phyloP scores from a whole-genome alignment of 805 yeast genomes.

The Cyberlindnera lachancei region DNA sequence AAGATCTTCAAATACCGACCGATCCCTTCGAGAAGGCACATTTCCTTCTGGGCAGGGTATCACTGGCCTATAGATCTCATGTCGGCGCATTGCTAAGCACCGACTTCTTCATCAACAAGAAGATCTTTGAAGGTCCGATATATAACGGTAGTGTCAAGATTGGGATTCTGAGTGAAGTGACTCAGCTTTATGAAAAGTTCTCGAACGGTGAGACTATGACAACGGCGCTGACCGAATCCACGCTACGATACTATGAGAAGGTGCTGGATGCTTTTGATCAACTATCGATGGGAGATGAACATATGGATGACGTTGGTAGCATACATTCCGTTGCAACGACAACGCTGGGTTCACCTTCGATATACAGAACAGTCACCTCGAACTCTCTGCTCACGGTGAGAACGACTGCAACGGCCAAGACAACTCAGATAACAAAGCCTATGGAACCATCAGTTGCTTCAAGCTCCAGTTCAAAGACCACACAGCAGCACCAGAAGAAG shows the following conservation, averaged over 20 bases:
- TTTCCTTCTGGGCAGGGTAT: slow-evolving; percentile 9
- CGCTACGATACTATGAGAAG: slow-evolving; percentile 17
- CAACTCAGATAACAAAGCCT: too few species aligned
- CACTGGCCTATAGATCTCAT: slow-evolving; percentile 14
- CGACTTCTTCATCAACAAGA: slow-evolving; percentile 12
- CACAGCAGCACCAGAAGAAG: background rate
- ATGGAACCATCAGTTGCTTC: background rate
- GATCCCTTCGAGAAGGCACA: slow-evolving; percentile 7
- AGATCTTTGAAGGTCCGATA: slow-evolving; percentile 6
- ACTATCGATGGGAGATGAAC: slow-evolving; percentile 4
- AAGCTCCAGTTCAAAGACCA: slow-evolving; percentile 1
- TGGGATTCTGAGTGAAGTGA: slow-evolving; percentile 19
- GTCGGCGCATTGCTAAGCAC: slow-evolving; percentile 12
- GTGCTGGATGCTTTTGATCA: slow-evolving; percentile 21
- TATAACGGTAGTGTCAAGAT: slow-evolving; percentile 19
- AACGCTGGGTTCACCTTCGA: background rate
- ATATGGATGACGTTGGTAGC: slow-evolving; percentile 1
- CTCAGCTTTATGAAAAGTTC: slow-evolving; percentile 10
- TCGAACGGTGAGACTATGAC: slow-evolving; percentile 4
- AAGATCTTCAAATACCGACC: background rate
- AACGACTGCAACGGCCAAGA: too few species aligned
- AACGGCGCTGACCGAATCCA: slow-evolving; percentile 5
- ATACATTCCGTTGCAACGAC: slow-evolving; percentile 1
- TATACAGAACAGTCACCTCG: background rate
- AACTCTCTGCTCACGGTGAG: too few species aligned